Evolutionary conservation across 2,329 filamentous ascomycete genomes (phyloP).

Genomic region (Dactylellina drechsleri): DNA sequence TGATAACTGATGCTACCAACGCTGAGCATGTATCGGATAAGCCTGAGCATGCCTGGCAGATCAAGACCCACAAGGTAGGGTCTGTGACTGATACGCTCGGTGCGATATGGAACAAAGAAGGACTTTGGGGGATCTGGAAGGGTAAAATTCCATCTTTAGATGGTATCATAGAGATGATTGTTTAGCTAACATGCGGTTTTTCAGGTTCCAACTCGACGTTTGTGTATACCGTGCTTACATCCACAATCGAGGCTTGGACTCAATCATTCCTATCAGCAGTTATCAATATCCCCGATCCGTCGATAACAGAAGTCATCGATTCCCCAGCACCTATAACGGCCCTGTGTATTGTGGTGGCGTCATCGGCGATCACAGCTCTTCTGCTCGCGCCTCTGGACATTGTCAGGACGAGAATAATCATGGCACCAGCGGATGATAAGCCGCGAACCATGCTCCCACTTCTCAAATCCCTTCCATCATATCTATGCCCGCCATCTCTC

Average conservation of each 20-base stretch:
- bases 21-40: constrained; percentile 71
- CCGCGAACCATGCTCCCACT: constrained; percentile 81
- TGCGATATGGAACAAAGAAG: constrained; percentile 88
- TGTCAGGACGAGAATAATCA: constrained; percentile 85
- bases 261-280: constrained; percentile 89
- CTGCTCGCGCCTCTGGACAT: constrained; percentile 88
- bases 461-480: constrained; percentile 80
- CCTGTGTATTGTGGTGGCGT: constrained; percentile 75
- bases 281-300: constrained; percentile 86
- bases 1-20: constrained; percentile 60
- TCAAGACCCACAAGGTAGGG: constrained; percentile 65
- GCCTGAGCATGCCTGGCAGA: constrained; percentile 79
- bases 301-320: constrained; percentile 79
- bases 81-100: constrained; percentile 74
- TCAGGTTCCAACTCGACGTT: constrained; percentile 85
- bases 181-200: background rate
- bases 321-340: constrained; percentile 85
- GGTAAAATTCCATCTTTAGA: constrained; percentile 58
- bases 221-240: constrained; percentile 85
- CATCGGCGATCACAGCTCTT: constrained; percentile 77
- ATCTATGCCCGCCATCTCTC: constrained; percentile 75
- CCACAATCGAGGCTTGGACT: constrained; percentile 90
- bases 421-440: constrained; percentile 79
- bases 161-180: no score
- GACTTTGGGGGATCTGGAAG: constrained; percentile 93